Evolutionary conservation across 495 filamentous ascomycete species (phyloP).

Genomic region (Ascobolus immersus): DNA sequence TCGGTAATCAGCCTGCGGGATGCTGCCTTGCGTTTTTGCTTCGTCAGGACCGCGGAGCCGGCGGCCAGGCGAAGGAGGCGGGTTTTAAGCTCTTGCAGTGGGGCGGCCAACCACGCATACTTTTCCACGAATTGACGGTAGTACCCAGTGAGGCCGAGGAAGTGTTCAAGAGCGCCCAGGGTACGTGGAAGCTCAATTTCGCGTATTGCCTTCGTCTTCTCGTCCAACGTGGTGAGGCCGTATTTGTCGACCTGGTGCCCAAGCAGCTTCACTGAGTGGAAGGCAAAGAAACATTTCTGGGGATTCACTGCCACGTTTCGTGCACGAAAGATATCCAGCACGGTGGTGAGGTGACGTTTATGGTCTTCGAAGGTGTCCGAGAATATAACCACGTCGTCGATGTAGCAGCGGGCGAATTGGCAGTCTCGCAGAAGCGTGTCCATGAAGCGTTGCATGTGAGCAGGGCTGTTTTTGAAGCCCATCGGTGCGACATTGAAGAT

Average conservation of each 20-base stretch:
- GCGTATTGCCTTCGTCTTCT: slow-evolving; percentile 1
- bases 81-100: too few relatives aligned
- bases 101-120: slow-evolving; percentile 1
- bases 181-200: neutral
- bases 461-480: neutral
- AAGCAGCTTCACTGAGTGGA: neutral
- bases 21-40: neutral
- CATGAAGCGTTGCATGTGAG: slow-evolving; percentile 1
- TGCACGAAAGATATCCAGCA: neutral
- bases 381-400: neutral
- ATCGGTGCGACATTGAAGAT: neutral
- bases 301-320: neutral
- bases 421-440: neutral
- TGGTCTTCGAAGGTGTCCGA: neutral
- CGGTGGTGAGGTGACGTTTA: neutral
- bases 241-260: neutral
- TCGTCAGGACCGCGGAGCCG: neutral
- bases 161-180: neutral
- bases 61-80: neutral
- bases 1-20: neutral
- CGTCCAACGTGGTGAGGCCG: neutral
- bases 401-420: neutral
- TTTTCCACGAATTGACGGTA: slow-evolving; percentile 2
- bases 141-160: slow-evolving; percentile 1
- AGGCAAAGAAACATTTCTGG: neutral